Base-by-base conservation (phyloP, 495 filamentous ascomycete species). In the Aspergillus egyptiacus region DNA sequence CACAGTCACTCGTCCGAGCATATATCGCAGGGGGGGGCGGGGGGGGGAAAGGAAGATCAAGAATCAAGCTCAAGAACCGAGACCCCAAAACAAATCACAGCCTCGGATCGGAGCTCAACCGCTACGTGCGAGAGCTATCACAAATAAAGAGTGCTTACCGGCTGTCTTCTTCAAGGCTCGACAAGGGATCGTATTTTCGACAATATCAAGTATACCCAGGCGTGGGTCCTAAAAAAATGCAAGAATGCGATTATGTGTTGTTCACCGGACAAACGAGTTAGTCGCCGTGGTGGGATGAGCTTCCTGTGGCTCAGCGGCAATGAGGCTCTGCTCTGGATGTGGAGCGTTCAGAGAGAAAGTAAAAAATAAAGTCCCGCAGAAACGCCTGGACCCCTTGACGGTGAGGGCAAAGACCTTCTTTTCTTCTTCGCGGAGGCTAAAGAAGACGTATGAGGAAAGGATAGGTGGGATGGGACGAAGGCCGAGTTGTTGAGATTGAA, bases 401-500 rank as follows among this genome's bases (percentile, higher is more conserved):
- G n/a, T n/a, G n/a, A n/a, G n/a, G n/a, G n/a, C n/a, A n/a, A n/a
- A n/a, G n/a, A n/a, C n/a, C n/a, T n/a, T n/a, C n/a, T n/a, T n/a
- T n/a, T n/a, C n/a, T n/a, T n/a, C n/a, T n/a, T n/a, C n/a, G 25
- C 40, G 11, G 15, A 23, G 18, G 7, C 5, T 43, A 19, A 9
- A 25, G 18, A 20, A 13, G 15, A 31, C 22, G 25, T 19, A 22
- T 10, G 13, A 5, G 4, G 24, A 30, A 10, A 18, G 39, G 39
- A 14, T 7, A 40, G 19, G 30, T 38, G 42, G 38, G 19, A 50
- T 22, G 38, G 25, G 5, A 39, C 38, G 9, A 35, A 32, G 20
- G 38, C 13, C 37, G 35, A 37, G 35, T 20, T 31, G 30, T 33
- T 33, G 13, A 28, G 44, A 37, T 14, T 32, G 28, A 22, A 51